phyloP scores from a whole-genome alignment of 106 monocot genomes.

The Dendrobium officinale region DNA sequence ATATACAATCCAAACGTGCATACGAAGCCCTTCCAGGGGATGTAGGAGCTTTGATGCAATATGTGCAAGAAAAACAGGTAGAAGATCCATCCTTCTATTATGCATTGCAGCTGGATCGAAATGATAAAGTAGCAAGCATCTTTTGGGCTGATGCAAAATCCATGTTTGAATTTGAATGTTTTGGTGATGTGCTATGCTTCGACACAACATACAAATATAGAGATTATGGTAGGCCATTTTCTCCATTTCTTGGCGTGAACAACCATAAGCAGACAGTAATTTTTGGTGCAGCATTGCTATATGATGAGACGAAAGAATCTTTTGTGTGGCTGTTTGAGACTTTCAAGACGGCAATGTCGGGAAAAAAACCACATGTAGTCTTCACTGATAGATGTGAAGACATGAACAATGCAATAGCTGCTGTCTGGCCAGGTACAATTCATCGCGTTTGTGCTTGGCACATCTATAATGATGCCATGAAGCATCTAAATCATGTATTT shows the following conservation, averaged over 20 bases:
- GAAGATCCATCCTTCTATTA: slow-evolving; percentile 29
- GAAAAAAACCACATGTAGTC: slow-evolving; percentile 20
- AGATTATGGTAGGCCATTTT: slow-evolving; percentile 24
- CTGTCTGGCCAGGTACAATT: slow-evolving; percentile 17
- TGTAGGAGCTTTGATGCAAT: slow-evolving; percentile 33
- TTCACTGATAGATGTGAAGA: slow-evolving; percentile 15
- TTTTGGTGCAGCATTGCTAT: slow-evolving; percentile 33
- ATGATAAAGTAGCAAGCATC: slow-evolving; percentile 18
- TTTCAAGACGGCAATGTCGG: slow-evolving; percentile 22
- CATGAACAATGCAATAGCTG: slow-evolving; percentile 20
- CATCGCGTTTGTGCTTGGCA: slow-evolving; percentile 35
- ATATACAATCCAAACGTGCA: slow-evolving; percentile 15
- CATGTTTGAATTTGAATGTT: slow-evolving; percentile 20
- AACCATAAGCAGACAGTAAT: slow-evolving; percentile 32
- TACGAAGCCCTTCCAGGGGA: slow-evolving; percentile 21
- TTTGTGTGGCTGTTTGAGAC: slow-evolving; percentile 38
- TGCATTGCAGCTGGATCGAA: slow-evolving; percentile 23
- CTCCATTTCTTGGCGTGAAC: slow-evolving; percentile 27
- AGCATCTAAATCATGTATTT: slow-evolving; percentile 24
- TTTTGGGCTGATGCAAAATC: slow-evolving; percentile 41
- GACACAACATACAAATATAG: slow-evolving; percentile 23
- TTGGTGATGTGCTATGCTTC: slow-evolving; percentile 33
- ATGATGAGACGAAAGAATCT: slow-evolving; percentile 24
- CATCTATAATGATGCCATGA: slow-evolving; percentile 24
- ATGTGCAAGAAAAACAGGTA: slow-evolving; percentile 20